phyloP scores from a whole-genome alignment of 192 early-diverging fungal species.

The Linderina pennispora region DNA sequence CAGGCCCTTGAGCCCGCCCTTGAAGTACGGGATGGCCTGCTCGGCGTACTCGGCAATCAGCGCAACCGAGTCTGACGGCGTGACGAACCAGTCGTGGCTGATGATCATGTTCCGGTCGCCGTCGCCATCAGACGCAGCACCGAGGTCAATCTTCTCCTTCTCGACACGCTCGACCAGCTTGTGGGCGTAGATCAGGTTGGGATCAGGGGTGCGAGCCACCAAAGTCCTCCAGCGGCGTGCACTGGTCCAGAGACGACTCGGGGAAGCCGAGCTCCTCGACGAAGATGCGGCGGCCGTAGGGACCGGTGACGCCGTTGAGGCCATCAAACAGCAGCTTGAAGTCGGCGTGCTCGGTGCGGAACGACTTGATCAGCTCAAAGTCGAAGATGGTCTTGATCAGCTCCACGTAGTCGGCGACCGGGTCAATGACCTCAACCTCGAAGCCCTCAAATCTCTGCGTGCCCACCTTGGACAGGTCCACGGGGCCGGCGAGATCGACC shows the following conservation, averaged over 20 bases:
- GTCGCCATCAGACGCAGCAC: conserved; percentile 97
- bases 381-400: conserved; percentile 90
- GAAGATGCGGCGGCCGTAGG: conserved; percentile 82
- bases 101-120: conserved; percentile 99
- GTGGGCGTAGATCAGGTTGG: conserved; percentile 96
- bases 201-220: conserved; percentile 95
- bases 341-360: conserved; percentile 61
- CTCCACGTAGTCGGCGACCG: conserved; percentile 80
- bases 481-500: conserved; percentile 29
- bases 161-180: conserved; percentile 85
- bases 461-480: conserved; percentile 72
- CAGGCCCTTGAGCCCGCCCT: conserved; percentile 79
- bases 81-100: conserved; percentile 92
- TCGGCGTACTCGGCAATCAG: conserved; percentile 88
- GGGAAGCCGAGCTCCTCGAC: conserved; percentile 86
- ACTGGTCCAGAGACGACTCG: conserved; percentile 73
- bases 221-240: conserved; percentile 79
- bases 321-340: conserved; percentile 91
- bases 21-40: conserved; percentile 88
- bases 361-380: conserved; percentile 76
- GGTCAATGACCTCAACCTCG: conserved; percentile 81
- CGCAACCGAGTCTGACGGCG: conserved; percentile 94
- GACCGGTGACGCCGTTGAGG: conserved; percentile 97
- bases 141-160: conserved; percentile 74
- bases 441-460: conserved; percentile 56